Conservation (phyloP, 768 basidiomycete species). For the Boletales sp. region DNA sequence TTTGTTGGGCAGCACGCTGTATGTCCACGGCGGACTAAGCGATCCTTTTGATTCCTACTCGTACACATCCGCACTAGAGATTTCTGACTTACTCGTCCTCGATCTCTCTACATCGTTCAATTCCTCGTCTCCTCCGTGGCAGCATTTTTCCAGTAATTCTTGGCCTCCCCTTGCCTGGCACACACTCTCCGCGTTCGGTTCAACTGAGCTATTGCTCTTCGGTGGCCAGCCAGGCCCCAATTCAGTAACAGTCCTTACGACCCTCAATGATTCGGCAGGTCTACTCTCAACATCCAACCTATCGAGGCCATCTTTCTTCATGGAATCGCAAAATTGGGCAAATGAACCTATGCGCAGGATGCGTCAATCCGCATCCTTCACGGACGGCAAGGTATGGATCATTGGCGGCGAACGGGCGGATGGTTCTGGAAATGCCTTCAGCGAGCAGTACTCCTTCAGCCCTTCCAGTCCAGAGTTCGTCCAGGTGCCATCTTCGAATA, state of each 20-base stretch:
- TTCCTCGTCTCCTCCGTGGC: conserved; percentile 65
- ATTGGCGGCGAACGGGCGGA: conserved; percentile 83
- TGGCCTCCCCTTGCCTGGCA: conserved; percentile 75
- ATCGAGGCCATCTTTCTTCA: conserved; percentile 41
- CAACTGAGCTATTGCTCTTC: conserved; percentile 56
- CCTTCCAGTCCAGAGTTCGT: conserved; percentile 50
- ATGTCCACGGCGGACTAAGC: conserved; percentile 79
- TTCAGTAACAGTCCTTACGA: conserved; percentile 48
- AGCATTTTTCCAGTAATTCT: conserved; percentile 48
- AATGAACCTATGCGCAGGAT: conserved; percentile 71
- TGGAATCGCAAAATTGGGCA: conserved; percentile 52
- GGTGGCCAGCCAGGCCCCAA: conserved; percentile 73
- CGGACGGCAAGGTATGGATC: conserved; percentile 57
- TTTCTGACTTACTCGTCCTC: conserved; percentile 67
- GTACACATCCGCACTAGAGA: conserved; percentile 73
- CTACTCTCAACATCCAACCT: conserved; percentile 45
- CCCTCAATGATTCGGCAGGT: conserved; percentile 59
- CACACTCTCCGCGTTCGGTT: conserved; percentile 64
- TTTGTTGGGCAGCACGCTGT: conserved; percentile 55
- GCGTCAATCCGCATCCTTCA: conserved; percentile 62
- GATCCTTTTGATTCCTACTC: conserved; percentile 65
- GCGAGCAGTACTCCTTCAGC: conserved; percentile 63
- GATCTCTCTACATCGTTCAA: conserved; percentile 59
- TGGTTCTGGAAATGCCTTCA: conserved; percentile 61
- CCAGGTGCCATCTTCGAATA: conserved; percentile 43